These are phyloP conservation scores for Fonsecaea nubica DNA, from an alignment of 2,329 filamentous ascomycete species.

Conservation along the genomic window DNA sequence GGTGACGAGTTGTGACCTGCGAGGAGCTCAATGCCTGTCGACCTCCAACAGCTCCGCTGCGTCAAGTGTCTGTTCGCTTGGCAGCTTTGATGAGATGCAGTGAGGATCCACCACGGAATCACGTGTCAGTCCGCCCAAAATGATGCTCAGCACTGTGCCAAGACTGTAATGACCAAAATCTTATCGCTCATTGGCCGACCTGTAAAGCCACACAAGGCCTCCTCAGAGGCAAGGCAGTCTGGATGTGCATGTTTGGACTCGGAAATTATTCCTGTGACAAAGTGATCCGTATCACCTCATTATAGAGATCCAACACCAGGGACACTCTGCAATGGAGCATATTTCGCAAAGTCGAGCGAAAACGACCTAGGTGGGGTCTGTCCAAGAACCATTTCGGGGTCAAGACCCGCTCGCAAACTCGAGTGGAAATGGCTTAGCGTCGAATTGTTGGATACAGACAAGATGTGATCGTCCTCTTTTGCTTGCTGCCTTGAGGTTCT, in stretches of 20 bases:
- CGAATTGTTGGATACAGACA: not conserved
- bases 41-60: slow-evolving; percentile 3
- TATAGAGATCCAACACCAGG: not conserved
- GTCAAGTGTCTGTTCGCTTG: not conserved
- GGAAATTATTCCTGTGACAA: not conserved
- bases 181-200: no score
- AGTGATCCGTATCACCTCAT: not conserved
- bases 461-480: not conserved
- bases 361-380: not conserved
- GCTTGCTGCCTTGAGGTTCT: not conserved
- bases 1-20: not conserved
- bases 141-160: no score
- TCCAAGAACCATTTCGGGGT: not conserved
- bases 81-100: not conserved
- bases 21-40: slow-evolving; percentile 3
- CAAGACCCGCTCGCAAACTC: slow-evolving; percentile 3
- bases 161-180: no score
- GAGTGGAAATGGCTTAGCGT: not conserved
- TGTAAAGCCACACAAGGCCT: not conserved
- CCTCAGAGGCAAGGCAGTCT: not conserved
- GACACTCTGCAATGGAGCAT: not conserved
- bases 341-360: slow-evolving; percentile 1
- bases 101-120: no score
- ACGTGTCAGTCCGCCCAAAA: not conserved
- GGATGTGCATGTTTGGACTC: not conserved